Conservation (phyloP, 2,329 filamentous ascomycete species). For the Ophiostoma fasciatum region DNA sequence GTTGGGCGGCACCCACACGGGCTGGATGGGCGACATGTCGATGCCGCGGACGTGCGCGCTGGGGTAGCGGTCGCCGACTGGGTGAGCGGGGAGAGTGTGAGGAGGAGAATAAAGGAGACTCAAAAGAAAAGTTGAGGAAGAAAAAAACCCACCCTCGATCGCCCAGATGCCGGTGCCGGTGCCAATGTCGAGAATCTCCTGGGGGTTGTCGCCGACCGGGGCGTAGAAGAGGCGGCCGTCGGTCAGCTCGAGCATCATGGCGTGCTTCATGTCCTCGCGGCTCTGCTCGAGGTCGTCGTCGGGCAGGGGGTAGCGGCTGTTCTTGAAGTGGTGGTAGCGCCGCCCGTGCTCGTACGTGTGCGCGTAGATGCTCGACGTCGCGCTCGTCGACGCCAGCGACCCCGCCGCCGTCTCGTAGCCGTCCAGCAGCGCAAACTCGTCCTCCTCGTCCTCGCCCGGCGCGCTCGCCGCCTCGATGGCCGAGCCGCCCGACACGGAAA, state of each 20-base stretch:
- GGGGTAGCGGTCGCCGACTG: slow-evolving; percentile 22
- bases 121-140: background rate
- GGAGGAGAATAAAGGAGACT: background rate
- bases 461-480: slow-evolving; percentile 11
- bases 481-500: slow-evolving; percentile 1
- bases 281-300: slow-evolving; percentile 31
- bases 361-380: slow-evolving; percentile 14
- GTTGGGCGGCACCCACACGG: slow-evolving; percentile 27
- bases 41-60: slow-evolving; percentile 24
- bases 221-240: slow-evolving; percentile 27
- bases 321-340: slow-evolving; percentile 16
- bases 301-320: slow-evolving; percentile 17
- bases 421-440: slow-evolving; percentile 12
- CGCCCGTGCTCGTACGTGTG: slow-evolving; percentile 16
- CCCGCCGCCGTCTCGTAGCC: slow-evolving; percentile 11
- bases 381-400: slow-evolving; percentile 13
- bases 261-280: slow-evolving; percentile 29
- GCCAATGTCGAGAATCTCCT: slow-evolving; percentile 32
- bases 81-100: background rate
- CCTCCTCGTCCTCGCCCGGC: slow-evolving; percentile 9
- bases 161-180: slow-evolving; percentile 28
- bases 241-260: slow-evolving; percentile 30
- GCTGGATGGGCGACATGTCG: slow-evolving; percentile 30
- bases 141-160: slow-evolving; percentile 13
- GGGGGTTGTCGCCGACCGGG: slow-evolving; percentile 24